Evolutionary conservation across 495 filamentous ascomycete genomes (phyloP).

Genomic region (Neurospora sp.): DNA sequence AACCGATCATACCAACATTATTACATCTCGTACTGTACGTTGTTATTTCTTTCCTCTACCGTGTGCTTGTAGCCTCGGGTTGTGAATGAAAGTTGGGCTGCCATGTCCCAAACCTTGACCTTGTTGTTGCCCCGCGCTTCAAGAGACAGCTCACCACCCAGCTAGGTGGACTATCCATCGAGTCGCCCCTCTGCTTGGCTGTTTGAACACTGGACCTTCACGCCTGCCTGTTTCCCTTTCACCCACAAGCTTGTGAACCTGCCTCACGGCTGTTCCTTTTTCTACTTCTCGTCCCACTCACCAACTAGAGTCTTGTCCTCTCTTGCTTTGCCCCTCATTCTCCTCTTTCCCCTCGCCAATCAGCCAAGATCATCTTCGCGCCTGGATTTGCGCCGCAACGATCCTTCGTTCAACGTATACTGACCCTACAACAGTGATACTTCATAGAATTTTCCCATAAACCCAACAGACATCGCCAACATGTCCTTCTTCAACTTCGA

Average conservation of each 20-base stretch:
- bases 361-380: background rate
- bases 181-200: background rate
- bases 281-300: background rate
- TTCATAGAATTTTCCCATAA: background rate
- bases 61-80: background rate
- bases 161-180: background rate
- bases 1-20: slow-evolving; percentile 8
- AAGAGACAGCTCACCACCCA: background rate
- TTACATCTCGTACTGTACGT: slow-evolving; percentile 12
- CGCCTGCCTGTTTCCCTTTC: background rate
- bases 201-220: background rate
- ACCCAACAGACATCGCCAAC: background rate
- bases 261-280: background rate
- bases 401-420: background rate
- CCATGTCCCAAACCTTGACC: background rate
- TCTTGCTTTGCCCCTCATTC: background rate
- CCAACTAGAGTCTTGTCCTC: background rate
- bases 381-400: background rate
- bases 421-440: background rate
- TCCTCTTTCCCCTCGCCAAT: background rate
- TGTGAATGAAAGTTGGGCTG: background rate
- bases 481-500: slow-evolving; percentile 79
- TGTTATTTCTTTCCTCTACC: background rate
- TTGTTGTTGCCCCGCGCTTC: background rate
- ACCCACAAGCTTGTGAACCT: background rate